Evolutionary conservation across 1,139 yeast genomes (phyloP), one percentile per base, ranked within the genome.

Genomic region (Saccharomyces pastorianus): DNA sequence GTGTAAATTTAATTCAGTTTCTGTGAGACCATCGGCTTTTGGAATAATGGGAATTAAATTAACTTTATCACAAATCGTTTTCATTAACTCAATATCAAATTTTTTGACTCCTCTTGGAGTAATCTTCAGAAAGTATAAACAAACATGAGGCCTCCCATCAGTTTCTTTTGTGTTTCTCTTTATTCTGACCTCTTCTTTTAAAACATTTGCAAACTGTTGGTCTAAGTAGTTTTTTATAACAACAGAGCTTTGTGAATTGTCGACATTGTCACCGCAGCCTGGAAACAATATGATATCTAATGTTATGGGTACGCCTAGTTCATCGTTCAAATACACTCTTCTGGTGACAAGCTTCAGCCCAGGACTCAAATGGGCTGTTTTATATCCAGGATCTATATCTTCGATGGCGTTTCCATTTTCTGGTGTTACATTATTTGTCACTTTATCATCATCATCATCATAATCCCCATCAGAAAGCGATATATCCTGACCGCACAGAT

Each of bases 61-160:
- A 29, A 79, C 82, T 58, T 76, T 76, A 29, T 72, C 66, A 6
- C 82, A 73, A 26, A 84, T 69, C 48, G 64, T 69, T 56, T 75
- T 74, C 82, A 84, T 79, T 47, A 78, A 70, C 48, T 72, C 73
- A 41, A 82, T 72, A 57, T 73, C 77, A 51, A 68, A 74, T 68
- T 76, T 79, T 51, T 76, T 68, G 41, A 78, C 65, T 23, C 83
- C 83, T 61, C 76, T 80, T 28, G 81, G 77, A 1, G 80, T 81
- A 20, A 88, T 81, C 54, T 78, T 76, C 47, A 85, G 71, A 61
- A 84, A 82, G 63, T 83, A 82, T 46, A 84, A 64, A 53, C 84
- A 80, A 25, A 77, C 84, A 67, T 85, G 90, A 47, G 85, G 80
- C 58, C 89, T 71, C 25, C 78, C 76, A 66, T 85, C 90, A 55